Base-by-base conservation (phyloP, 2,329 filamentous ascomycete genomes). In the Colletotrichum melonis region DNA sequence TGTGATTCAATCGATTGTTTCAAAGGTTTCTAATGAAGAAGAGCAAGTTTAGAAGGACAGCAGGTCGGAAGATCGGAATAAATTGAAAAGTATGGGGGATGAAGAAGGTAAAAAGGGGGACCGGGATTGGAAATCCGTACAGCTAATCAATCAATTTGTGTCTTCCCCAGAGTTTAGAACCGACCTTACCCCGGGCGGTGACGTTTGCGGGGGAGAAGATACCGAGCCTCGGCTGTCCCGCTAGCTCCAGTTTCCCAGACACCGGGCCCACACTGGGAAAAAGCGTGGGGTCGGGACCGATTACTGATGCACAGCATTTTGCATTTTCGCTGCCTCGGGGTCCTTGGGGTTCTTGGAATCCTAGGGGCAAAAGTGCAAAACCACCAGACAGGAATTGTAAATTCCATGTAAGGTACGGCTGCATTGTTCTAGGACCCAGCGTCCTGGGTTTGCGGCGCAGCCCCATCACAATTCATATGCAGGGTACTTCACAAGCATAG, bases 131-230 rank as follows among this genome's bases (percentile, higher is more conserved):
- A 63, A 49, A 60, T 32, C 54, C 35, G 42, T 32, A 55, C n/a
- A 19, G 24, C 9, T 28, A 49, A 49, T 49, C 8, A 49, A 19
- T 22, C 42, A 9, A 22, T 5, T 49, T 3, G 8, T 49, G 7
- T 49, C 42, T 46, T 6, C 22, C 46, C 35, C 11, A 52, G 54
- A 30, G 35, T 49, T 49, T 54, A 52, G 12, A 52, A 52, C 28
- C 12, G 19, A 65, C 32, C 26, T 30, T 35, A 55, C 54, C 67
- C 64, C 56, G 54, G 66, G 38, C 49, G 59, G 57, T 75, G 74
- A 75, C 74, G 72, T 75, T 73, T 77, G 76, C 75, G 76, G 75
- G 76, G 76, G 65, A 69, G 22, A 66, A 68, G 75, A 74, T 76
- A 73, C 76, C 77, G 76, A 77, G 74, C 73, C 74, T 76, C 74